These are phyloP conservation scores for Achlya hypogyna DNA, from an alignment of 352 stramenopile species.

Conservation along the genomic window DNA sequence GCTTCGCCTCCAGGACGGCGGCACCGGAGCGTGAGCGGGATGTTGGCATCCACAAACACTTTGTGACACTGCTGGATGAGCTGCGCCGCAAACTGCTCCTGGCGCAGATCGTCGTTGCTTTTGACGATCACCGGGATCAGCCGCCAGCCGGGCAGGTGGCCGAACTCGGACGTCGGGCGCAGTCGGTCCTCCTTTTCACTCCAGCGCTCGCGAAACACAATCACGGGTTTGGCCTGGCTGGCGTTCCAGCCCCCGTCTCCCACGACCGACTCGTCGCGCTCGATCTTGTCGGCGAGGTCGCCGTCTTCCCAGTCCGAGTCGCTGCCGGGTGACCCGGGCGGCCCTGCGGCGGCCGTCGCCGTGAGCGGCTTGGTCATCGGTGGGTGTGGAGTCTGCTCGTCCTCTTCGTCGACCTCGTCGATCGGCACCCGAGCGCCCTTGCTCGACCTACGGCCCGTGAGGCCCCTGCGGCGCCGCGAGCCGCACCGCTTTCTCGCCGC, in stretches of 20 bases:
- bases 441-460: not conserved
- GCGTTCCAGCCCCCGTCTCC: not conserved
- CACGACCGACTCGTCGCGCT: not conserved
- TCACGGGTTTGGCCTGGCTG: constrained; percentile 11
- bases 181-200: constrained; percentile 15
- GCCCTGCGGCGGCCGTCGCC: not conserved
- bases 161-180: constrained; percentile 22
- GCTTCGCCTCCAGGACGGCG: not conserved
- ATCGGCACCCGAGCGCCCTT: not conserved
- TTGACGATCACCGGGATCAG: constrained; percentile 83
- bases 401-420: not conserved
- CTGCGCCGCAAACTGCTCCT: constrained; percentile 87
- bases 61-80: constrained; percentile 80
- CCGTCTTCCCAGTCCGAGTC: constrained; percentile 6
- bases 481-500: too few species aligned
- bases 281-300: constrained; percentile 1
- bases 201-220: constrained; percentile 21
- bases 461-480: not conserved
- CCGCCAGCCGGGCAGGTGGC: constrained; percentile 42
- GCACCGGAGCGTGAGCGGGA: constrained; percentile 11
- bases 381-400: not conserved
- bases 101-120: constrained; percentile 84
- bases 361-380: not conserved
- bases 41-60: constrained; percentile 41
- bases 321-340: not conserved